These are phyloP conservation scores for Arctium minus DNA, from an alignment of 129 eudicot genomes.

Conservation along the genomic window DNA sequence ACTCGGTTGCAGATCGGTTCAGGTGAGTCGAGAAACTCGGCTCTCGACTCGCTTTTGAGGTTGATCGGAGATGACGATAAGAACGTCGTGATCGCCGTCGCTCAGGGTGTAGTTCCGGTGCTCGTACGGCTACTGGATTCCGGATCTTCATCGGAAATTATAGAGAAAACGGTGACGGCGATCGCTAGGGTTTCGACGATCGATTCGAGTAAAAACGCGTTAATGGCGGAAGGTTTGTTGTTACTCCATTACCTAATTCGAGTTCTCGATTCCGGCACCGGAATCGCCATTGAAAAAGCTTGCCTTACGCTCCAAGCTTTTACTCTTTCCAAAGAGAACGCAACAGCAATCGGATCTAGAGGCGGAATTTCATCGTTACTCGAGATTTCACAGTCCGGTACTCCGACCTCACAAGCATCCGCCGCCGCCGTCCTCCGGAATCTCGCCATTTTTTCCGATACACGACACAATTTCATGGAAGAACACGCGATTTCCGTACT, in stretches of 20 bases:
- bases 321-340: slow-evolving; percentile 55
- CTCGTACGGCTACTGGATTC: slow-evolving; percentile 52
- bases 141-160: slow-evolving; percentile 40
- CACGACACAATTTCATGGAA: slow-evolving; percentile 43
- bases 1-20: slow-evolving; percentile 77
- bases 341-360: slow-evolving; percentile 55
- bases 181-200: slow-evolving; percentile 56
- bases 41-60: slow-evolving; percentile 40
- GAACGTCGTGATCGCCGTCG: slow-evolving; percentile 56
- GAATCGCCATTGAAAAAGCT: slow-evolving; percentile 57
- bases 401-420: slow-evolving; percentile 53
- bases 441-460: slow-evolving; percentile 38
- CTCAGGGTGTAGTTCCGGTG: slow-evolving; percentile 67
- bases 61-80: slow-evolving; percentile 56
- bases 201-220: slow-evolving; percentile 37
- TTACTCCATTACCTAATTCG: slow-evolving; percentile 47
- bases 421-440: slow-evolving; percentile 67
- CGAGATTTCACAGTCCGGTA: slow-evolving; percentile 60
- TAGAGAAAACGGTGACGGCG: slow-evolving; percentile 47
- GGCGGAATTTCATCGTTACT: slow-evolving; percentile 61
- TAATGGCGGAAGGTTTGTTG: slow-evolving; percentile 52
- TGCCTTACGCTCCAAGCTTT: slow-evolving; percentile 53
- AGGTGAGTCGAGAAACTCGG: slow-evolving; percentile 39
- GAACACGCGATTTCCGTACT: slow-evolving; percentile 46
- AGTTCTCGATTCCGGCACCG: slow-evolving; percentile 61